Evolutionary conservation across 495 filamentous ascomycete species (phyloP).

Genomic region (Penicillium manginii): DNA sequence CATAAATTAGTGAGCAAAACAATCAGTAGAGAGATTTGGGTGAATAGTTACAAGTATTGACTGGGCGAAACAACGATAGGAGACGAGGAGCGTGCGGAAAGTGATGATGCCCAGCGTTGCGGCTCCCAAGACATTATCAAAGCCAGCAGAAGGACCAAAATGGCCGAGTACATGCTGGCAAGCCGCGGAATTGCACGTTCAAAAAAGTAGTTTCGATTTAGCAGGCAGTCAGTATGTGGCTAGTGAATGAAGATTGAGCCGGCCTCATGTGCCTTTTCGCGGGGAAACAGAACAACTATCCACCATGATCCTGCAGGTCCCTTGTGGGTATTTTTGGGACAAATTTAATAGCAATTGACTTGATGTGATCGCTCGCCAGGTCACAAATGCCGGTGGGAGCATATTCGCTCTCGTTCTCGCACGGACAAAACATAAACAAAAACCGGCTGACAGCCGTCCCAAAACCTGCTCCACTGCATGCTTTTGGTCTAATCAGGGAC

Average conservation of each 20-base stretch:
- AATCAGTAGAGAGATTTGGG: neutral
- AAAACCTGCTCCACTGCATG: constrained; percentile 20
- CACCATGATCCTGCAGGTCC: neutral
- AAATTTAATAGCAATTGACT: neutral
- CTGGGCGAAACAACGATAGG: constrained; percentile 23
- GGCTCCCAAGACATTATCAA: constrained; percentile 7
- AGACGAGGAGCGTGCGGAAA: constrained; percentile 15
- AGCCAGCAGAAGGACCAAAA: neutral
- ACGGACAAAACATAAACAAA: neutral
- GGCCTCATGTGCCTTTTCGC: neutral
- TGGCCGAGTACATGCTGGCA: constrained; percentile 7
- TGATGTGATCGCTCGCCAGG: neutral
- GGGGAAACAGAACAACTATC: neutral
- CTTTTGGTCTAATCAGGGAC: constrained; percentile 12
- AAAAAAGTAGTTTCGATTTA: neutral
- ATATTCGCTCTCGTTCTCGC: neutral
- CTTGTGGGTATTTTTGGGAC: neutral
- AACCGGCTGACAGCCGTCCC: neutral
- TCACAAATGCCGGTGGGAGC: neutral
- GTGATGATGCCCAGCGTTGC: constrained; percentile 3
- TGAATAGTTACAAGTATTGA: constrained; percentile 22
- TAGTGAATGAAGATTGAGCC: constrained; percentile 2
- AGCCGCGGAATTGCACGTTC: neutral
- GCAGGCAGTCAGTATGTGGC: constrained; percentile 4
- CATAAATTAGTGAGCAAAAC: constrained; percentile 3